Evolutionary conservation across 2,329 filamentous ascomycete genomes (phyloP), one percentile per base, ranked within the genome.

Genomic region (Neoscytalidium dimidiatum): DNA sequence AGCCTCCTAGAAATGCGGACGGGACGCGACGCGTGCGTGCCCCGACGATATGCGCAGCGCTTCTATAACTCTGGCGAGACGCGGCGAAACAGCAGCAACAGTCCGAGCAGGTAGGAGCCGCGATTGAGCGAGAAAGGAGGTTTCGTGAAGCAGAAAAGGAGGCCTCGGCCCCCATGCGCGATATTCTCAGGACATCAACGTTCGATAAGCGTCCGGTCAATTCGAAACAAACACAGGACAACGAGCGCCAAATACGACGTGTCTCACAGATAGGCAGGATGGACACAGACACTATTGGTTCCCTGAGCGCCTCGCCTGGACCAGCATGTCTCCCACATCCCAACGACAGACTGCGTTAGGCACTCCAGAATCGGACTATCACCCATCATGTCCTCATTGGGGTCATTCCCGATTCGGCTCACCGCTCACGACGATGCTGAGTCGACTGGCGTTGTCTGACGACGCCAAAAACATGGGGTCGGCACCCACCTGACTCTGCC

Each of bases 191-290:
- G 29, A 33, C 33, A 41, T 46, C 53, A 14, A 33, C 56, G 23
- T 3, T 17, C n/a, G 28, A 23, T 26, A 46, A 60, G 11, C 38
- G 41, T 9, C 8, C 4, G 23, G 26, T 60, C 56, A 58, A 58
- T 31, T 28, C 23, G 53, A 28, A 13, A 43, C n/a, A 14, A 17
- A 60, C 38, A 46, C 56, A 46, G 56, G 41, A 44, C 53, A 58
- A 29, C 53, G 23, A 11, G 53, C 56, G 56, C 19, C 38, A 19
- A 46, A 60, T 60, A 60, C 56, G 56, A 60, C 56, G 28, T 44
- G 38, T 44, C 19, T 60, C 38, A 60, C 26, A 6, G 56, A 60
- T 44, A 33, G 56, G 56, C 26, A 44, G 26, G 41, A 44, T n/a
- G 51, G 6, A n/a, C 51, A 35, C 53, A 6, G 38, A 31, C 53